Conservation (phyloP, 1,139 yeast species). For the Yamadazyma sp. region DNA sequence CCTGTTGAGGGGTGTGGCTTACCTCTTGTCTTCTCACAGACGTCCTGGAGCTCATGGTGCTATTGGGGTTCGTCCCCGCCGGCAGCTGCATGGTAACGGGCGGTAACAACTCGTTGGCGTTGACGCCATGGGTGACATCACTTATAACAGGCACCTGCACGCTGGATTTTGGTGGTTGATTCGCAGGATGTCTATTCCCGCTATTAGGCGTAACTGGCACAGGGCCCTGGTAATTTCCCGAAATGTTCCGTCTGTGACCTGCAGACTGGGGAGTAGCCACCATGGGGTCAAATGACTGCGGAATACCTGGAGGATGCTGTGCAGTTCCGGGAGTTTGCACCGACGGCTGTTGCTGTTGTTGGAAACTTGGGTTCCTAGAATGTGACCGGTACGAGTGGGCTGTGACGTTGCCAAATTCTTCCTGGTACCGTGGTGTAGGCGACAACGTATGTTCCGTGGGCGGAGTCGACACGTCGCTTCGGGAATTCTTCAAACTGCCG, state of each 20-base stretch:
- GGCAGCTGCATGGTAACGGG: slow-evolving; percentile 23
- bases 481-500: slow-evolving; percentile 28
- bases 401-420: slow-evolving; percentile 19
- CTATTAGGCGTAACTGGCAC: neutral
- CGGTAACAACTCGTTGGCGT: slow-evolving; percentile 19
- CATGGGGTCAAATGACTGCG: slow-evolving; percentile 10
- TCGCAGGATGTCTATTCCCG: slow-evolving; percentile 1
- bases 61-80: slow-evolving; percentile 15
- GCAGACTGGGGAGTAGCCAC: slow-evolving; percentile 14
- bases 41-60: slow-evolving; percentile 12
- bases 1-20: neutral
- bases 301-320: neutral
- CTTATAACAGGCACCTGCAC: too few species aligned
- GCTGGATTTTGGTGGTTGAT: slow-evolving; percentile 1
- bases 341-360: slow-evolving; percentile 9
- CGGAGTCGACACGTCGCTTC: slow-evolving; percentile 13
- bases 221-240: slow-evolving; percentile 5
- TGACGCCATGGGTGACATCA: slow-evolving; percentile 1
- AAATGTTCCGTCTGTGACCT: slow-evolving; percentile 15
- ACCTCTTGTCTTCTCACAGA: slow-evolving; percentile 5
- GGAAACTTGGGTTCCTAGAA: slow-evolving; percentile 24
- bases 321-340: neutral
- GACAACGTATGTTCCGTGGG: slow-evolving; percentile 18
- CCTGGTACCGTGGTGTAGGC: slow-evolving; percentile 15
- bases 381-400: slow-evolving; percentile 16